phyloP scores from a whole-genome alignment of 768 basidiomycete genomes.

The Mycena kentingensis region DNA sequence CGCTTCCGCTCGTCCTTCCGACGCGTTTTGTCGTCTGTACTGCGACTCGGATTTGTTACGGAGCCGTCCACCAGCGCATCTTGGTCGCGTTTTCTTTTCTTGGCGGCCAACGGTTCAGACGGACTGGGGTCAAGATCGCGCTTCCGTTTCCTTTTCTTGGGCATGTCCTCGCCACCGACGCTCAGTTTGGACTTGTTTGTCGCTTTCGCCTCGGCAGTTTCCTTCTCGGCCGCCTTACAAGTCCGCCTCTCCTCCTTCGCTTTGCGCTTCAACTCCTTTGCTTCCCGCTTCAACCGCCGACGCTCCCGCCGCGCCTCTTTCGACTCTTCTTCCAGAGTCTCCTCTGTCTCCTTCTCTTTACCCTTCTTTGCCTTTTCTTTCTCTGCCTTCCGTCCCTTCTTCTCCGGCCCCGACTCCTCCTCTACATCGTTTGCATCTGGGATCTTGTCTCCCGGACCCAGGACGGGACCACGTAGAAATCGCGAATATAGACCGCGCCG shows the following conservation, averaged over 20 bases:
- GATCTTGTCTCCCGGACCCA: slow-evolving; percentile 47
- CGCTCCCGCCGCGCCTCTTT: slow-evolving; percentile 19
- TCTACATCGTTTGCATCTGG: neutral
- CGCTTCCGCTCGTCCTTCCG: neutral
- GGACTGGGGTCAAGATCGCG: slow-evolving; percentile 6
- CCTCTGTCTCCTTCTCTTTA: slow-evolving; percentile 22
- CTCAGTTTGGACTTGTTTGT: slow-evolving; percentile 18
- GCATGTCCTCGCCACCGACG: slow-evolving; percentile 4
- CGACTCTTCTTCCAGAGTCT: slow-evolving; percentile 11
- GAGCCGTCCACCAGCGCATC: neutral
- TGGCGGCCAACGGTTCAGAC: neutral
- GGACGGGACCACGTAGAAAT: slow-evolving; percentile 78
- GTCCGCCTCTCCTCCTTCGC: slow-evolving; percentile 23
- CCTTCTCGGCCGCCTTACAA: slow-evolving; percentile 6
- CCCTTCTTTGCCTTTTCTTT: slow-evolving; percentile 7
- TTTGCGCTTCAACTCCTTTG: slow-evolving; percentile 21
- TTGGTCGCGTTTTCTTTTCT: neutral
- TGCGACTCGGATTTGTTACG: slow-evolving; percentile 3
- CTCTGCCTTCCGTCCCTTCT: neutral
- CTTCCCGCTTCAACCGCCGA: slow-evolving; percentile 21
- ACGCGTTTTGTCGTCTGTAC: slow-evolving; percentile 12
- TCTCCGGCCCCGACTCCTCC: neutral
- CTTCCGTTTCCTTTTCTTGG: slow-evolving; percentile 5
- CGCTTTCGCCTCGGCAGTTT: neutral
- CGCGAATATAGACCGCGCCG: slow-evolving; percentile 71